phyloP scores from a whole-genome alignment of 148 eudicot genomes.

The Persicaria tinctoria region DNA sequence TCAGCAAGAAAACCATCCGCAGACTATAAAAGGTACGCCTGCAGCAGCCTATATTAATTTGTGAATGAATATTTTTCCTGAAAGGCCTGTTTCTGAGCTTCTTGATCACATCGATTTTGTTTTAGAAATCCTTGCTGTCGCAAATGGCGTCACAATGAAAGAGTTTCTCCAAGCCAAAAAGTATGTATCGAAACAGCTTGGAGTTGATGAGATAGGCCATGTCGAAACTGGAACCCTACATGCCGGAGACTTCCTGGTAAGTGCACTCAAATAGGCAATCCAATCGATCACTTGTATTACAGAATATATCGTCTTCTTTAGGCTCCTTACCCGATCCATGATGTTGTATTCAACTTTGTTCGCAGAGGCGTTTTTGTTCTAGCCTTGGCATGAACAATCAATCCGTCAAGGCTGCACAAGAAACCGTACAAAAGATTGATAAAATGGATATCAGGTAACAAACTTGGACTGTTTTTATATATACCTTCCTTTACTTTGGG shows the following conservation, averaged over 20 bases:
- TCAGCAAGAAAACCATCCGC: constrained; percentile 46
- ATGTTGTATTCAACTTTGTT: neutral
- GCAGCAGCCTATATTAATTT: neutral
- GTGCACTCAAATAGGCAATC: neutral
- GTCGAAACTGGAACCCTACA: constrained; percentile 23
- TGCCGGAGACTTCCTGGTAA: constrained; percentile 40
- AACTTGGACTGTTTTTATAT: too few relatives aligned
- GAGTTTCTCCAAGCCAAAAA: constrained; percentile 45
- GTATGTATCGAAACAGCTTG: constrained; percentile 38
- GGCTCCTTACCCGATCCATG: neutral
- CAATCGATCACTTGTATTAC: neutral
- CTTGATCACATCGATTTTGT: neutral
- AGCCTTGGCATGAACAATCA: constrained; percentile 15
- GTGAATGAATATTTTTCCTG: too few relatives aligned
- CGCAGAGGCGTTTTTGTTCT: constrained; percentile 22
- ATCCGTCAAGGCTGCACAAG: constrained; percentile 13
- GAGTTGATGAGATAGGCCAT: constrained; percentile 25
- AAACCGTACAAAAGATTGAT: constrained; percentile 16
- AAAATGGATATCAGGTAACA: constrained; percentile 19
- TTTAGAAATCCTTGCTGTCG: constrained; percentile 40
- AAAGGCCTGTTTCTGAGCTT: neutral
- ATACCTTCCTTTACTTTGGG: too few relatives aligned
- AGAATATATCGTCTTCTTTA: too few relatives aligned
- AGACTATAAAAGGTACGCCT: constrained; percentile 34
- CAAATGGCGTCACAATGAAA: constrained; percentile 45